A percentile compares a stretch with the other conserved stretches of the same genome.
These are phyloP conservation scores for Delphinella strobiligena DNA, from an alignment of 2,329 filamentous ascomycete genomes.

Conservation along the genomic window DNA sequence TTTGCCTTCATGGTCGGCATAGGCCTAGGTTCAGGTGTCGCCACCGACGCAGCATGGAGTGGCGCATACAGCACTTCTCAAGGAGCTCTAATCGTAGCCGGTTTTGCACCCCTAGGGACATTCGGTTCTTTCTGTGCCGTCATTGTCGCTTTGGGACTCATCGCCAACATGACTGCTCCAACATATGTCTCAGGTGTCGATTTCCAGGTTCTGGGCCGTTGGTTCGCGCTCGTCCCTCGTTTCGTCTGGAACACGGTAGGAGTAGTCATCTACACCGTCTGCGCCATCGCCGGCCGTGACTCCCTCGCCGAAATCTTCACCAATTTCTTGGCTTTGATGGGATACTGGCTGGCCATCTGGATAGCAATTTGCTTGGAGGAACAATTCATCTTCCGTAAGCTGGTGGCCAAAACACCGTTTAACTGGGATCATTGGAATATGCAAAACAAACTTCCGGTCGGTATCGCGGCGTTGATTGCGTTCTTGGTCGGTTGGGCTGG, in stretches of 20 bases:
- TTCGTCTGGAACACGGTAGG: conserved; percentile 53
- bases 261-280: conserved; percentile 51
- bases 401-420: conserved; percentile 29
- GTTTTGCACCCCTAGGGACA: conserved; percentile 43
- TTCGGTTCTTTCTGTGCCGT: conserved; percentile 59
- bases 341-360: conserved; percentile 58
- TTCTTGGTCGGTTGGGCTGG: conserved; percentile 56
- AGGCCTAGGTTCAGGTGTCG: conserved; percentile 48
- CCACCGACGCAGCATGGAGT: conserved; percentile 40
- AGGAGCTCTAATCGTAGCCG: conserved; percentile 53
- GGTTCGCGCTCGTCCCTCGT: conserved; percentile 46
- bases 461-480: conserved; percentile 47
- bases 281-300: conserved; percentile 49
- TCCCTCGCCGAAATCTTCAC: conserved; percentile 53
- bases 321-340: conserved; percentile 59
- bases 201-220: conserved; percentile 53
- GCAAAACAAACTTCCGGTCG: conserved; percentile 46
- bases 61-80: conserved; percentile 46
- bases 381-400: conserved; percentile 47
- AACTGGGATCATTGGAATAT: conserved; percentile 53
- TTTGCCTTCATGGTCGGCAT: conserved; percentile 51
- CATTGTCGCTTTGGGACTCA: conserved; percentile 49
- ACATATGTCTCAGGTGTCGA: conserved; percentile 56
- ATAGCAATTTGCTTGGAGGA: conserved; percentile 51
- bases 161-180: conserved; percentile 54